phyloP scores from a whole-genome alignment of 805 yeast genomes.

The Kregervanrija pseudodelftensis region DNA sequence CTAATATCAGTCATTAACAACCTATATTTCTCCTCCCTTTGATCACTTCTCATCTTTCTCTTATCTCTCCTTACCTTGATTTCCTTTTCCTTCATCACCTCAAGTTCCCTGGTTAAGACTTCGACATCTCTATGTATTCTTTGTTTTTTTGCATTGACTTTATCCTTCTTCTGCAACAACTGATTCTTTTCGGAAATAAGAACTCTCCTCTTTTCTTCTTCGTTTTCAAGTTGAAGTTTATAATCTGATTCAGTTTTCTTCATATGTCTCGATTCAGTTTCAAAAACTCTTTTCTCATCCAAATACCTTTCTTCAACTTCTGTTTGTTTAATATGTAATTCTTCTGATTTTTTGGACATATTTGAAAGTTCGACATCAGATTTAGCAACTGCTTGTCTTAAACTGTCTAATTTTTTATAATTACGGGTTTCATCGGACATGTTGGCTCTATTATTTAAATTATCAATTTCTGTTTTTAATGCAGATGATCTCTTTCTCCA shows the following conservation, averaged over 20 bases:
- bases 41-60: conserved; percentile 16
- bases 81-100: conserved; percentile 19
- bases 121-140: conserved; percentile 23
- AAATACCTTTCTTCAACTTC: conserved; percentile 33
- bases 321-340: conserved; percentile 28
- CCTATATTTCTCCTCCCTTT: conserved; percentile 20
- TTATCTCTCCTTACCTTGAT: conserved; percentile 16
- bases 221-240: conserved; percentile 18
- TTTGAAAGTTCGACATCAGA: conserved; percentile 31
- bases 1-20: conserved; percentile 17
- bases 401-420: conserved; percentile 42
- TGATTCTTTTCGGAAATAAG: conserved; percentile 25
- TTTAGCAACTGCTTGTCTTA: conserved; percentile 39
- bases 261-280: conserved; percentile 27
- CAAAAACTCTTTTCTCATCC: conserved; percentile 32
- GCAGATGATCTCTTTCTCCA: conserved; percentile 45
- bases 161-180: conserved; percentile 28
- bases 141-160: conserved; percentile 22
- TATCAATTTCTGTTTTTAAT: conserved; percentile 51
- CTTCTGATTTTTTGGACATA: conserved; percentile 29
- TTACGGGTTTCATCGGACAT: conserved; percentile 52
- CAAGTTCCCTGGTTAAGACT: conserved; percentile 20
- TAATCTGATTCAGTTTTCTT: conserved; percentile 26
- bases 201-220: conserved; percentile 16
- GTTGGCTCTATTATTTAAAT: conserved; percentile 37